These are phyloP conservation scores for Achaetomiella virescens DNA, from an alignment of 495 filamentous ascomycete species.

Conservation along the genomic window DNA sequence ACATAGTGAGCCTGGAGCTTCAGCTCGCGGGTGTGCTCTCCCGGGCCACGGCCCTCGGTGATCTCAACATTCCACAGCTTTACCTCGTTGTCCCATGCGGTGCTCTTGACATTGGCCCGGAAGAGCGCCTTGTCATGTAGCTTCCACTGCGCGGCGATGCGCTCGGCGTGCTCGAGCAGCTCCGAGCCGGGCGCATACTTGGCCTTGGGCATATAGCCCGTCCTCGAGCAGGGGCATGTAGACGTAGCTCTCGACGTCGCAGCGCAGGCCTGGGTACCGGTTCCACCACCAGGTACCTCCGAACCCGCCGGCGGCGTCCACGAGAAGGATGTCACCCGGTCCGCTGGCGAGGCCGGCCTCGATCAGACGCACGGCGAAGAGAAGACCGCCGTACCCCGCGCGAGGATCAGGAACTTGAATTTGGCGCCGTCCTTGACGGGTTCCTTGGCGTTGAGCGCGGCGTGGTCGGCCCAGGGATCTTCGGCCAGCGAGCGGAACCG, in stretches of 20 bases:
- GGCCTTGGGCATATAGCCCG: constrained; percentile 47
- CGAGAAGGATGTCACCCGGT: constrained; percentile 41
- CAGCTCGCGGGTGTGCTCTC: constrained; percentile 24
- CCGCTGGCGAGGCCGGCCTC: constrained; percentile 37
- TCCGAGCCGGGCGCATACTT: constrained; percentile 42
- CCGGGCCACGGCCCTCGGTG: constrained; percentile 29
- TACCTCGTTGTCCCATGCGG: constrained; percentile 40
- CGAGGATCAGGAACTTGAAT: constrained; percentile 44
- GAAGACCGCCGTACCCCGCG: constrained; percentile 46
- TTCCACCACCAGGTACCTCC: constrained; percentile 56
- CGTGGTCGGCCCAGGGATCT: constrained; percentile 44
- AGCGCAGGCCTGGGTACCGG: constrained; percentile 46
- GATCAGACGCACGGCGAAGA: constrained; percentile 45
- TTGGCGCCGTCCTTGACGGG: constrained; percentile 24
- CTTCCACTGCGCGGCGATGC: constrained; percentile 37
- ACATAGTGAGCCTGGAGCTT: constrained; percentile 35
- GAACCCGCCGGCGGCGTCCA: constrained; percentile 45
- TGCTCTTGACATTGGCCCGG: constrained; percentile 29
- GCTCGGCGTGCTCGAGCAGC: constrained; percentile 40
- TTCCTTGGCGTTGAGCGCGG: constrained; percentile 30
- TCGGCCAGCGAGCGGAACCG: constrained; percentile 32
- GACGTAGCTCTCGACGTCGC: constrained; percentile 46
- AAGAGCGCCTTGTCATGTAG: constrained; percentile 46
- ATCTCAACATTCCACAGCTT: constrained; percentile 40
- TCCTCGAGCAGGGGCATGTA: constrained; percentile 58